Conservation (phyloP, 257 asterid species). For the Plectranthus barbatus region DNA sequence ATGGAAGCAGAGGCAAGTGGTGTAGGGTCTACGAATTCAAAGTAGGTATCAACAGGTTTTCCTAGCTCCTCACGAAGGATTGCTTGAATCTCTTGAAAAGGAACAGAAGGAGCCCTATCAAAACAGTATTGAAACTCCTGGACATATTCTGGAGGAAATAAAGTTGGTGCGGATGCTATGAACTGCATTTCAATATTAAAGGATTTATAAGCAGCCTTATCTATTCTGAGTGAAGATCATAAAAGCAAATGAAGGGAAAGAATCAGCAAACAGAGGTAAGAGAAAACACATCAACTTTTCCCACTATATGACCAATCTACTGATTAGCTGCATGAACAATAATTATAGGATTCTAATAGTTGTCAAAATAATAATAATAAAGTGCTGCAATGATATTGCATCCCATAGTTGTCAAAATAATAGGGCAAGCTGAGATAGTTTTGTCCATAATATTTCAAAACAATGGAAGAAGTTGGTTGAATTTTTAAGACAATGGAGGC, state of each 20-base stretch:
- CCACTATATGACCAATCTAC: neutral
- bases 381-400: neutral
- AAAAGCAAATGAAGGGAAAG: neutral
- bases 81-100: constrained; percentile 66
- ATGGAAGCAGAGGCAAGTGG: constrained; percentile 98
- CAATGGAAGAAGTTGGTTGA: neutral
- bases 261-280: neutral
- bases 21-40: constrained; percentile 85
- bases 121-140: constrained; percentile 94
- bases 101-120: constrained; percentile 85
- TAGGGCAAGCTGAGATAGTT: neutral
- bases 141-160: constrained; percentile 91
- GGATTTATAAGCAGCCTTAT: constrained; percentile 11
- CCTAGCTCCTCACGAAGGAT: constrained; percentile 79
- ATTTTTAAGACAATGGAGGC: neutral
- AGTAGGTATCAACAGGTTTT: constrained; percentile 61
- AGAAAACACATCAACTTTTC: neutral
- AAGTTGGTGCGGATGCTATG: constrained; percentile 92
- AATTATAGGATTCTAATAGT: too few species aligned
- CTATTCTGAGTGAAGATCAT: neutral
- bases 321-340: neutral
- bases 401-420: neutral
- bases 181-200: constrained; percentile 42
- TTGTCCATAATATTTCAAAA: too few species aligned
- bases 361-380: too few species aligned